Conservation (phyloP, 345 rosid species). For the Nephelium lappaceum region DNA sequence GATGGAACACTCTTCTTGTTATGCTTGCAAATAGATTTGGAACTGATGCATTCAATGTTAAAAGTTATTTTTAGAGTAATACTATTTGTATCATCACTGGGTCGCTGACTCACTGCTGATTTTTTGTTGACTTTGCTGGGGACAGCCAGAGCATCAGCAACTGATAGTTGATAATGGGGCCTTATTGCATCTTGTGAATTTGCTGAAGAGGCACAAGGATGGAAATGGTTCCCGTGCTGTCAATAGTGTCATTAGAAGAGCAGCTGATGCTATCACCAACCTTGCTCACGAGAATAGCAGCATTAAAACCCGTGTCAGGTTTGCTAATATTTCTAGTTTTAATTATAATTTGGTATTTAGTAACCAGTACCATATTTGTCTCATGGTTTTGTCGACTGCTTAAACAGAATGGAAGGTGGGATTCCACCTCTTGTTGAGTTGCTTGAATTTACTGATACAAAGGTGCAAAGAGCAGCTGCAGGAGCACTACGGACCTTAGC, state of each 20-base stretch:
- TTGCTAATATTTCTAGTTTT: conserved; percentile 32
- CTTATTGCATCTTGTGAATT: conserved; percentile 72
- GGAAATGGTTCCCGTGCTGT: conserved; percentile 69
- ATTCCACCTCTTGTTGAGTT: conserved; percentile 96
- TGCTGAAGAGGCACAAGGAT: conserved; percentile 75
- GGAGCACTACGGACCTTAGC: conserved; percentile 97
- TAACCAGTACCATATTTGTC: conserved; percentile 7
- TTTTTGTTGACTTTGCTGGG: conserved; percentile 31
- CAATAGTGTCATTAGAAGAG: conserved; percentile 89
- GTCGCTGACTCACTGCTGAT: conserved; percentile 18
- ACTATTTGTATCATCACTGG: not conserved
- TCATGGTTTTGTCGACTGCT: conserved; percentile 25
- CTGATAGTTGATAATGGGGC: conserved; percentile 94
- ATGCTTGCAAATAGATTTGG: not conserved
- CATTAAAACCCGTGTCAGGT: conserved; percentile 97
- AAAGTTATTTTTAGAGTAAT: not conserved
- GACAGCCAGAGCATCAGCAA: conserved; percentile 99
- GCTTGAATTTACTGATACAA: conserved; percentile 81
- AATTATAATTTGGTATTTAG: conserved; percentile 13
- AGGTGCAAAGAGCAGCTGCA: conserved; percentile 99
- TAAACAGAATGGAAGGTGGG: conserved; percentile 85
- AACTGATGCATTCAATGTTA: not conserved
- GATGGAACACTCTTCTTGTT: not conserved
- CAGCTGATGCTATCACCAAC: conserved; percentile 98
- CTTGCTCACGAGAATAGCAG: conserved; percentile 98